Evolutionary conservation across 176 grass and related monocot species (phyloP).

Genomic region (Oryza rufipogon): DNA sequence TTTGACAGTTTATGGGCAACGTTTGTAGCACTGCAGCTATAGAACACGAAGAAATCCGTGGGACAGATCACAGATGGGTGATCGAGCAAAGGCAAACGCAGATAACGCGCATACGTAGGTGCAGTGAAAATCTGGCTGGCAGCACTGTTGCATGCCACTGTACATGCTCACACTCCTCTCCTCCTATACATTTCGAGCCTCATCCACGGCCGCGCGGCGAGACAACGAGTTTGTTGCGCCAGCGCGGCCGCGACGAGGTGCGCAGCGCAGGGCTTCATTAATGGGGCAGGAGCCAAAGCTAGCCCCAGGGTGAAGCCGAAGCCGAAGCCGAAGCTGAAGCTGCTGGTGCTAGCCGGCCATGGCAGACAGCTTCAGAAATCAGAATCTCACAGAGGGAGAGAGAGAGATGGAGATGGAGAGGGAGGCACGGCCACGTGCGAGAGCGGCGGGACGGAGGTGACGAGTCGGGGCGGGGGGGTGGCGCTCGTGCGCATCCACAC

Average conservation of each 20-base stretch:
- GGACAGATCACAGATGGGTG: no score
- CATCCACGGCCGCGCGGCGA: not conserved
- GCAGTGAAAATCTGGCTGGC: conserved; percentile 38
- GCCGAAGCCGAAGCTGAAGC: not conserved
- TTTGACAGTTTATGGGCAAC: no score
- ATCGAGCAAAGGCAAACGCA: no score
- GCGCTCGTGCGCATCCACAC: conserved; percentile 96
- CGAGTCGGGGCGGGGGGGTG: conserved; percentile 37
- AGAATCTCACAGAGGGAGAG: no score
- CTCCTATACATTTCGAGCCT: not conserved
- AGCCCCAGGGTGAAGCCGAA: not conserved
- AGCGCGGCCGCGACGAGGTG: no score
- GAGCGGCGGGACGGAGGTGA: conserved; percentile 73
- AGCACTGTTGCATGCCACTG: conserved; percentile 17
- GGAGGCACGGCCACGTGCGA: conserved; percentile 65
- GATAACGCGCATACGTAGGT: no score
- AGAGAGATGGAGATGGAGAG: not conserved
- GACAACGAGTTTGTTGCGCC: no score
- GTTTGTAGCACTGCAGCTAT: no score
- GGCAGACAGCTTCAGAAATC: not conserved
- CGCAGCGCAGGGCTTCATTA: not conserved
- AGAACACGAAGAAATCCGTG: no score
- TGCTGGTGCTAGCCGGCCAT: not conserved
- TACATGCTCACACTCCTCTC: no score
- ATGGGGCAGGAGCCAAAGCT: not conserved